These are phyloP conservation scores for Hygrophoropsis aurantiaca DNA, from an alignment of 768 basidiomycete species.

Conservation along the genomic window DNA sequence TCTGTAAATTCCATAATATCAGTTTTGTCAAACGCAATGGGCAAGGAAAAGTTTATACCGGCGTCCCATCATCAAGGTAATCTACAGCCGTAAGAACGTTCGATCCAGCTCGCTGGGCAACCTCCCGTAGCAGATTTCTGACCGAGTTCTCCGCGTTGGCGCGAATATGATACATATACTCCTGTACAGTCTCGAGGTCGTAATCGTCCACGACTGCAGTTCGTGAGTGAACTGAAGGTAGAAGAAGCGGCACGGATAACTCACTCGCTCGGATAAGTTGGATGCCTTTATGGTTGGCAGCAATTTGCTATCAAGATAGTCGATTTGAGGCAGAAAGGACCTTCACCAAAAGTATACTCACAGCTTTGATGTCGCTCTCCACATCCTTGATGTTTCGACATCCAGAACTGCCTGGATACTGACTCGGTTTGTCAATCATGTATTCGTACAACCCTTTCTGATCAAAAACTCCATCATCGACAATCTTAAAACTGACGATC, in stretches of 20 bases:
- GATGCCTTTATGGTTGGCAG: constrained; percentile 90
- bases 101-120: constrained; percentile 66
- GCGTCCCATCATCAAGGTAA: constrained; percentile 86
- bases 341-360: constrained; percentile 33
- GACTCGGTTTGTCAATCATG: constrained; percentile 79
- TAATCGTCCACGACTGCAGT: constrained; percentile 81
- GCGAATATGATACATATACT: constrained; percentile 92
- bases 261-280: constrained; percentile 79
- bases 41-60: constrained; percentile 49
- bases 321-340: background rate
- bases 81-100: constrained; percentile 72
- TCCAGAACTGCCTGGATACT: constrained; percentile 83
- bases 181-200: constrained; percentile 80
- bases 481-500: constrained; percentile 90
- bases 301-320: constrained; percentile 67
- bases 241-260: constrained; percentile 16
- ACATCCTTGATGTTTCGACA: constrained; percentile 87
- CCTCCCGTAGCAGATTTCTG: constrained; percentile 74
- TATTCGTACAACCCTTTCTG: constrained; percentile 69
- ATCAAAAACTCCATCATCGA: constrained; percentile 79
- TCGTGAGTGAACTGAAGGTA: constrained; percentile 8
- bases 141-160: constrained; percentile 87
- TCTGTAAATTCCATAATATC: constrained; percentile 38
- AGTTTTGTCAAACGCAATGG: background rate
- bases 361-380: constrained; percentile 89